These are phyloP conservation scores for Cyberlindnera suaveolens DNA, from an alignment of 805 yeast species.

Conservation along the genomic window DNA sequence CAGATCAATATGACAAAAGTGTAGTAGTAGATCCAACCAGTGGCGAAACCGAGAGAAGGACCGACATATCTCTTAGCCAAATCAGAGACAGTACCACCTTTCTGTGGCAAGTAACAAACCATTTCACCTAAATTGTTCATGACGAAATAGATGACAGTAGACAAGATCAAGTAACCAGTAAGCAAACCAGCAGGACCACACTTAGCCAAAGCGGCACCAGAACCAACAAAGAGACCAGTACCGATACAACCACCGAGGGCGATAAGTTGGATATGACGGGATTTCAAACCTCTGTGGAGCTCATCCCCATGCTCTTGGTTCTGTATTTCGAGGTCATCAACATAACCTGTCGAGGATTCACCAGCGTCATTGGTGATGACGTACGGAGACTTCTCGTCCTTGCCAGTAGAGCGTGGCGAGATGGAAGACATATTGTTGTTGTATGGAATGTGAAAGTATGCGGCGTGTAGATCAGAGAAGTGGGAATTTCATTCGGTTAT, in stretches of 20 bases:
- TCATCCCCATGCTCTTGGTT: constrained; percentile 6
- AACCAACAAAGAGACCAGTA: constrained; percentile 75
- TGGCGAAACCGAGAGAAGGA: constrained; percentile 24
- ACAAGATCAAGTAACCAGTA: constrained; percentile 55
- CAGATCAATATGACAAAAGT: constrained; percentile 21
- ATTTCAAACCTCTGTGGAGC: constrained; percentile 33
- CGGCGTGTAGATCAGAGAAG: too few relatives aligned
- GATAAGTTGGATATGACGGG: constrained; percentile 74
- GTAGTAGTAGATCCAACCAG: constrained; percentile 25
- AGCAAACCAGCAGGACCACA: constrained; percentile 75
- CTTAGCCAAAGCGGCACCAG: constrained; percentile 51
- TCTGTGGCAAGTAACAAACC: constrained; percentile 55
- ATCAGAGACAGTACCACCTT: constrained; percentile 60
- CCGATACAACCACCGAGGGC: constrained; percentile 85
- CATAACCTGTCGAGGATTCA: constrained; percentile 21
- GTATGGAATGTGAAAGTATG: too few relatives aligned
- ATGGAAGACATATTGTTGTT: constrained; percentile 1
- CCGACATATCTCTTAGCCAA: constrained; percentile 48
- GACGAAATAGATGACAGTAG: constrained; percentile 57
- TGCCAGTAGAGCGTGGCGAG: constrained; percentile 1
- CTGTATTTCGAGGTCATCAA: constrained; percentile 20
- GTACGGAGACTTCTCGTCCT: constrained; percentile 15
- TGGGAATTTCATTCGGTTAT: too few relatives aligned
- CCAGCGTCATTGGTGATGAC: constrained; percentile 13
- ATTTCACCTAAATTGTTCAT: constrained; percentile 64